Evolutionary conservation across 148 eudicot genomes (phyloP).

Genomic region (Fagopyrum esculentum): DNA sequence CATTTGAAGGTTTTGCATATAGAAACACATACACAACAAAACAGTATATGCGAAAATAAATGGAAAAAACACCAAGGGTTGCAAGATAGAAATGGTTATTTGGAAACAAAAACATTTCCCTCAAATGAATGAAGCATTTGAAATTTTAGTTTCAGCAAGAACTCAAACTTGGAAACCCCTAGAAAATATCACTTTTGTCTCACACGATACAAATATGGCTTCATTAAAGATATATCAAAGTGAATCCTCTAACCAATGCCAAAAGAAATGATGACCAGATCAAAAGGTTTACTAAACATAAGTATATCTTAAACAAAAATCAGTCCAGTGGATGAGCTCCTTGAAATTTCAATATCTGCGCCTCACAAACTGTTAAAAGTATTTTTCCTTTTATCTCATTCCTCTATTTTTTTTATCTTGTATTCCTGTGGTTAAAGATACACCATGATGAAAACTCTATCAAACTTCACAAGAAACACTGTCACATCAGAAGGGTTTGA

Average conservation of each 20-base stretch:
- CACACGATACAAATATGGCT: not conserved
- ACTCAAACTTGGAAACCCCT: not conserved
- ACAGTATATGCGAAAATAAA: not conserved
- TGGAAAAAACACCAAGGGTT: not conserved
- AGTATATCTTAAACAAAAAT: not conserved
- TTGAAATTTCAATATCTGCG: not conserved
- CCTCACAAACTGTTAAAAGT: not conserved
- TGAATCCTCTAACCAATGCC: not conserved
- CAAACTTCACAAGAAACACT: not conserved
- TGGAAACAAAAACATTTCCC: not conserved
- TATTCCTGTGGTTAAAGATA: not conserved
- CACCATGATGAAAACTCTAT: not conserved
- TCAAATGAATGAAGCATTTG: not conserved
- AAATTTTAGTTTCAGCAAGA: not conserved
- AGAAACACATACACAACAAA: not conserved
- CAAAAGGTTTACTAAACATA: not conserved
- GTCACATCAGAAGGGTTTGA: not conserved
- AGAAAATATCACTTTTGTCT: not conserved
- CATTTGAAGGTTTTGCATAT: not conserved
- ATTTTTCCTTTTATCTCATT: too few relatives aligned
- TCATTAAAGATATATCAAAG: not conserved
- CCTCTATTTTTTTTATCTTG: not conserved
- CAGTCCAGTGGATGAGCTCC: not conserved
- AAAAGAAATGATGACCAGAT: not conserved
- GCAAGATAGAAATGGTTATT: not conserved